Evolutionary conservation across 139 green algal genomes (phyloP).

Genomic region (Chlamydomonas sp.): DNA sequence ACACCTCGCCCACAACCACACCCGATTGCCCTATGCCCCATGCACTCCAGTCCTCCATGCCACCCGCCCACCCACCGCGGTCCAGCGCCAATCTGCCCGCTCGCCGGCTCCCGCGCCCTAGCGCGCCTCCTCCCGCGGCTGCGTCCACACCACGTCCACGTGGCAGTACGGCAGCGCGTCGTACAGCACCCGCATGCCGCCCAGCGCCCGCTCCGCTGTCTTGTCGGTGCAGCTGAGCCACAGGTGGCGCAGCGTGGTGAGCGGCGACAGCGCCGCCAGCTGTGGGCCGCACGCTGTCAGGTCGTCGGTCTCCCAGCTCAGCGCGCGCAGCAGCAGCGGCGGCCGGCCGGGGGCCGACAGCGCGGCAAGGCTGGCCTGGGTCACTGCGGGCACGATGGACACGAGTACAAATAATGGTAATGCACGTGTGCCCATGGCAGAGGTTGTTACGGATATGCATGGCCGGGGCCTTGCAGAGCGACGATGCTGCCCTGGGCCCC

Average conservation of each 20-base stretch:
- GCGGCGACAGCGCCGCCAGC: slow-evolving; percentile 7
- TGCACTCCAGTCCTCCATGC: no score
- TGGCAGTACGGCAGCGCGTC: slow-evolving; percentile 39
- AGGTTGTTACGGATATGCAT: no score
- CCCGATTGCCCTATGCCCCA: no score
- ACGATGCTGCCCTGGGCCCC: no score
- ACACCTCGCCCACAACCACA: no score
- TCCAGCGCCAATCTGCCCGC: no score
- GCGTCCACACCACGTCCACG: slow-evolving; percentile 29
- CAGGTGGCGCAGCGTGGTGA: slow-evolving; percentile 21
- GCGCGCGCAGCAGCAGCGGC: slow-evolving; percentile 3
- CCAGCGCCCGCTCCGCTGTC: slow-evolving; percentile 32
- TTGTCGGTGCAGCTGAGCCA: slow-evolving; percentile 29
- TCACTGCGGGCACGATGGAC: slow-evolving; percentile 1
- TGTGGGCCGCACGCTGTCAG: slow-evolving; percentile 12
- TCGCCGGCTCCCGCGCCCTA: no score
- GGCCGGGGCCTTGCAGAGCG: no score
- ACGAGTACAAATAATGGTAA: no score
- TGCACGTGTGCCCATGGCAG: no score
- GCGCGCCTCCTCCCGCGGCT: not conserved
- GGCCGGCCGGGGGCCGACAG: not conserved
- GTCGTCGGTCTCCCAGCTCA: slow-evolving; percentile 16
- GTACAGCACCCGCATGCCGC: slow-evolving; percentile 16
- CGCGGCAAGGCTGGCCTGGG: not conserved
- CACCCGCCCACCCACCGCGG: no score